Evolutionary conservation across 768 basidiomycete species (phyloP), one percentile per base, ranked within the genome.

Genomic region (Vararia minispora): DNA sequence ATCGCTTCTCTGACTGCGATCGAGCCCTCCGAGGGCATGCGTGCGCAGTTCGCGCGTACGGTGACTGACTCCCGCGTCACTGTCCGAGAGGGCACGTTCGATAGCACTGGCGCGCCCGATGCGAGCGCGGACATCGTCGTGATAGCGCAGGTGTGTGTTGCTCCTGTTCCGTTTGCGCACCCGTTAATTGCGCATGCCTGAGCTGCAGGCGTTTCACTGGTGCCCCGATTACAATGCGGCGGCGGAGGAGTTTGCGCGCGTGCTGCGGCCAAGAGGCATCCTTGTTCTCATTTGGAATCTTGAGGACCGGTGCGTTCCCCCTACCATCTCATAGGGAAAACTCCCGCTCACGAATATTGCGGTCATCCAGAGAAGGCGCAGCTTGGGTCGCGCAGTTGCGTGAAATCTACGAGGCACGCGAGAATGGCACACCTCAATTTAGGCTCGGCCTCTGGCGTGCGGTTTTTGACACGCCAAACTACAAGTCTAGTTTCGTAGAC

Each of bases 131-230:
- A 90, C 53, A 49, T 86, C n/a, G 55, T 89, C 13, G 61, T 85
- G 37, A 70, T 86, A 25, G 87, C 85, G 4, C 83, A 85, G 68
- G 80, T 77, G 48, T 13, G 52, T 42, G 11, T 12, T 23, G n/a
- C 14, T 14, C 28, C 18, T 14, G 9, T 22, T 31, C 16, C 28
- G 5, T 39, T 12, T 29, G 17, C 30, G 46, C 38, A 37, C 29
- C 11, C 23, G 14, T 50, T 43, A 33, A 28, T 28, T 21, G 33
- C 41, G n/a, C n/a, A n/a, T n/a, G n/a, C n/a, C n/a, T n/a, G n/a
- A n/a, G n/a, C n/a, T 7, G 28, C 41, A 92, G 79, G 92, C 92
- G 12, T 95, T 80, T 57, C 92, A 97, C 62, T 97, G 92, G 92
- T 85, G 84, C 45, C 81, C 80, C 8, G 73, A 91, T 54, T 81